phyloP scores from a whole-genome alignment of 1,139 yeast genomes.

The Suhomyces panamericanus region DNA sequence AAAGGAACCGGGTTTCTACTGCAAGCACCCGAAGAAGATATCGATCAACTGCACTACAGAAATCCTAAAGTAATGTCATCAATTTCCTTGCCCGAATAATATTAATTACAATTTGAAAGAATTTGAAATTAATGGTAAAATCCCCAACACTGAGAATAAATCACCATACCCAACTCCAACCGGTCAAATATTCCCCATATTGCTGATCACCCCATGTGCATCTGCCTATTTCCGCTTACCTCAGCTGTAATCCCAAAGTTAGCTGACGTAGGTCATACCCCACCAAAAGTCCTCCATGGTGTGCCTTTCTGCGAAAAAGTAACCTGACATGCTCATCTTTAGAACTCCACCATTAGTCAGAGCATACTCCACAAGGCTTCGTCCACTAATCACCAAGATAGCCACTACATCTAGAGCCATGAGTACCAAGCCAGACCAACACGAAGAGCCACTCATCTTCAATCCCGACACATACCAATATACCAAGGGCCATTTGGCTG shows the following conservation, averaged over 20 bases:
- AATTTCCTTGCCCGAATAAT: too few species aligned
- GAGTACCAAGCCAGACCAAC: conserved; percentile 5
- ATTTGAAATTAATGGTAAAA: not conserved
- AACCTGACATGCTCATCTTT: conserved; percentile 4
- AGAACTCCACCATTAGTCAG: not conserved
- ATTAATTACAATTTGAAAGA: not conserved
- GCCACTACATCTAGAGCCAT: not conserved
- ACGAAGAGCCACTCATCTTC: conserved; percentile 32
- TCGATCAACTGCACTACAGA: too few species aligned
- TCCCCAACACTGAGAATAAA: too few species aligned
- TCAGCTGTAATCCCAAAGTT: not conserved
- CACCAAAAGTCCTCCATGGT: not conserved
- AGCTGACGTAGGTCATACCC: not conserved
- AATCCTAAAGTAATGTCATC: too few species aligned
- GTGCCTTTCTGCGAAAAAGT: conserved; percentile 4
- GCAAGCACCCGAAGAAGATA: too few species aligned
- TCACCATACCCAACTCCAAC: too few species aligned
- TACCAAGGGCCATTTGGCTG: conserved; percentile 62
- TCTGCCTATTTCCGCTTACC: not conserved
- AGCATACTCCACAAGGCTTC: not conserved
- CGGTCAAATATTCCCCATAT: too few species aligned
- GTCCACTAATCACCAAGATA: not conserved
- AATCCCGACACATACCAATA: conserved; percentile 93
- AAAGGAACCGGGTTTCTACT: too few species aligned
- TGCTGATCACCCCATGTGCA: too few species aligned